phyloP scores from a whole-genome alignment of 2,329 filamentous ascomycete genomes.

The Venturia carpophila region DNA sequence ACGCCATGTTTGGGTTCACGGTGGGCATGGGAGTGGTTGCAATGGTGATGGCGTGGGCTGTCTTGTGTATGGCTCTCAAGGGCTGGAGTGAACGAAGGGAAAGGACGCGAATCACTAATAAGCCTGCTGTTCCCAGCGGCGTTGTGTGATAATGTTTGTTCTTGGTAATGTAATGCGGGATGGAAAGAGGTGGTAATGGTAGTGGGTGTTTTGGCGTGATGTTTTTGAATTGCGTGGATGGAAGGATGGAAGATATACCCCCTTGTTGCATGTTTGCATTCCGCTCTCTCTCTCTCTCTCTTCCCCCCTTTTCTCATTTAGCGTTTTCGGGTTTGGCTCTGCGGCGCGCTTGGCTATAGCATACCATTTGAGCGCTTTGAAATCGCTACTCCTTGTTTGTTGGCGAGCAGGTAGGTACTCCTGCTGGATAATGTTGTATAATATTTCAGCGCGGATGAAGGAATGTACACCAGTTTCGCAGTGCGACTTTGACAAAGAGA shows the following conservation, averaged over 20 bases:
- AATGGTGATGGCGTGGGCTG: constrained; percentile 68
- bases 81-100: constrained; percentile 53
- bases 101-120: neutral
- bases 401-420: too few species aligned
- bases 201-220: neutral
- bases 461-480: too few species aligned
- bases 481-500: too few species aligned
- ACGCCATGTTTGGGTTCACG: constrained; percentile 78
- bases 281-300: too few species aligned
- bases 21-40: constrained; percentile 67
- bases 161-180: too few species aligned
- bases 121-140: neutral
- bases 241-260: neutral
- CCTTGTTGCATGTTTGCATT: neutral
- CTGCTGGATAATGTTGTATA: too few species aligned
- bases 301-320: neutral
- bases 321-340: too few species aligned
- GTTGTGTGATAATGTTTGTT: constrained; percentile 2
- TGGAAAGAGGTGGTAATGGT: neutral
- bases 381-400: too few species aligned
- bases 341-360: too few species aligned
- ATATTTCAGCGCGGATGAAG: too few species aligned
- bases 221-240: too few species aligned
- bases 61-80: constrained; percentile 66
- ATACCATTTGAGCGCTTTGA: too few species aligned